Evolutionary conservation across 768 basidiomycete species (phyloP).

Genomic region (Strobilomyces confusus): DNA sequence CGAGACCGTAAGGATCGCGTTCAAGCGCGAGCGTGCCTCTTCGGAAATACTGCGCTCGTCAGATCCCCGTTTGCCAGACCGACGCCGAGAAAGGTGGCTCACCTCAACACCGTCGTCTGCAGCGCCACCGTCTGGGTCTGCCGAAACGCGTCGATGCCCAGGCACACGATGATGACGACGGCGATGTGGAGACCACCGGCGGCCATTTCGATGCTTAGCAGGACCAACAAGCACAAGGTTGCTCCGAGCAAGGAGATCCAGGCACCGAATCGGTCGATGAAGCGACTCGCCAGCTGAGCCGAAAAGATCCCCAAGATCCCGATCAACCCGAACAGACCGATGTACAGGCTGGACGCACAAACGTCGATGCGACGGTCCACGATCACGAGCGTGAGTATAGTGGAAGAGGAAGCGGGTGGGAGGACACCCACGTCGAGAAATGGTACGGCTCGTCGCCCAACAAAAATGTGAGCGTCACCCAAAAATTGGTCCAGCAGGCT

Average conservation of each 20-base stretch:
- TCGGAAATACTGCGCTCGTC: conserved; percentile 24
- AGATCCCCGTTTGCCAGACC: not conserved
- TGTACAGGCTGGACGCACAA: conserved; percentile 23
- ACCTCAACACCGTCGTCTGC: conserved; percentile 26
- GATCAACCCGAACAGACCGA: conserved; percentile 47
- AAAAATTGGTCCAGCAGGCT: conserved; percentile 33
- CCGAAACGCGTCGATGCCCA: conserved; percentile 39
- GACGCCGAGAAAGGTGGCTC: not conserved
- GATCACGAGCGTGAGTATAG: not conserved
- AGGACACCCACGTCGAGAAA: conserved; percentile 30
- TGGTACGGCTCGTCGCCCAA: conserved; percentile 39
- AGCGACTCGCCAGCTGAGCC: conserved; percentile 25
- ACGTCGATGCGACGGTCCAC: not conserved
- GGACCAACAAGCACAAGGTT: conserved; percentile 25
- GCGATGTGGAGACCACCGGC: conserved; percentile 37
- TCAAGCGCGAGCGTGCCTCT: conserved; percentile 27
- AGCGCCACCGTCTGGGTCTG: conserved; percentile 39
- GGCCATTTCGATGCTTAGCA: conserved; percentile 33
- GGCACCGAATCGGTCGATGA: conserved; percentile 33
- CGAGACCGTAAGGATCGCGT: conserved; percentile 26
- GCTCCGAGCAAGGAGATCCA: conserved; percentile 41
- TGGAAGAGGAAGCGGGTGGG: not conserved
- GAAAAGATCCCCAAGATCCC: conserved; percentile 38
- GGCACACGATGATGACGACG: conserved; percentile 38
- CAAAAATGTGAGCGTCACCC: conserved; percentile 45